Base-by-base conservation (phyloP, 2,329 filamentous ascomycete genomes). In the Byssochlamys sp. region DNA sequence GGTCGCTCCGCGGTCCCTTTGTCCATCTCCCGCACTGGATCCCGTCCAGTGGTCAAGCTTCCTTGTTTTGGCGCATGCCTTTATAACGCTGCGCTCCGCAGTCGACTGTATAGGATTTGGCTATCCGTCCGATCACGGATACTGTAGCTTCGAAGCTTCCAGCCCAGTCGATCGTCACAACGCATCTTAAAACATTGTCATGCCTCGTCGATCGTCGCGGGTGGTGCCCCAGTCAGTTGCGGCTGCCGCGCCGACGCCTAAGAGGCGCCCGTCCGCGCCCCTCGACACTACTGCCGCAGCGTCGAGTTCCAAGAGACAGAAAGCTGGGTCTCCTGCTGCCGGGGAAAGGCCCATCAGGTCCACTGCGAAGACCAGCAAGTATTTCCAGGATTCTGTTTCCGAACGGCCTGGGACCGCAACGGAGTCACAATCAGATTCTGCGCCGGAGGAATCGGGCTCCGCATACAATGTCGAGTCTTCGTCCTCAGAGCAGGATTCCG, bases 301-400 rank as follows among this genome's bases (percentile, higher is more conserved):
- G 54, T 56, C 61, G 33, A 67, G 66, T 57, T 58, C 65, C 53
- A 74, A 73, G 61, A 69, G 67, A 60, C 66, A 67, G 61, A 72
- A 68, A 49, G 55, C 53, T 57, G 65, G 52, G 25, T 58, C n/a
- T 51, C 53, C 59, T 52, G 55, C 57, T 33, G 57, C 57, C 57
- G 57, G 53, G 53, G 27, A 60, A 19, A 64, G 62, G 39, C 54
- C 60, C 10, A 61, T 62, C 14, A 73, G 66, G 59, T 65, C 71
- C 11, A 79, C 78, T 10, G 66, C 76, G 4, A 79, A 73, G 59
- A 79, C 76, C 65, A 81, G 79, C 69, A 78, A 77, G 63, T 80
- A 81, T 63, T 82, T 81, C 59, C 66, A 75, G 54, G 67, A 73
- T n/a, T 71, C 71, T 50, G 68, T 70, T 26, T 67, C 70, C 4